phyloP scores from a whole-genome alignment of 179 eudicot genomes.

The Amaranthus tricolor region DNA sequence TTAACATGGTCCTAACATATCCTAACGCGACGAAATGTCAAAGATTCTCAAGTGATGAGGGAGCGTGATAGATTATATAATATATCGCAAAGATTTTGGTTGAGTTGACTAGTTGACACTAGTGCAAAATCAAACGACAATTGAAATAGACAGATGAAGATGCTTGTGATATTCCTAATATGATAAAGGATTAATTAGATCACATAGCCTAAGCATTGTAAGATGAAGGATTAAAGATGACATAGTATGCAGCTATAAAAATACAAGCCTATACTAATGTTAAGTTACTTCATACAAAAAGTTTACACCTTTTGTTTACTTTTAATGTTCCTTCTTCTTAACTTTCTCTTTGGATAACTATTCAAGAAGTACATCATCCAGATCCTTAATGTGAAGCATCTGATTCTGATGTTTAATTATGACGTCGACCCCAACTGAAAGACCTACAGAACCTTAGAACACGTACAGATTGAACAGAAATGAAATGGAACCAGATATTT shows the following conservation, averaged over 20 bases:
- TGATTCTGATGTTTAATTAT: background rate
- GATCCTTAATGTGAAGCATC: conserved; percentile 15
- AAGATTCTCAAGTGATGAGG: background rate
- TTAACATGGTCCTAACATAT: no score
- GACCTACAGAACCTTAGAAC: background rate
- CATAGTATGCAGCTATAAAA: background rate
- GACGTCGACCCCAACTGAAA: background rate
- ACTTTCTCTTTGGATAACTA: background rate
- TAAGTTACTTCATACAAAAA: background rate
- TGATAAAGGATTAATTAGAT: background rate
- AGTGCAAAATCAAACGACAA: background rate
- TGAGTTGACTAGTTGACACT: no score
- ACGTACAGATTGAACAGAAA: background rate
- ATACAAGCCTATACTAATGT: background rate
- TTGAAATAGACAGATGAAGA: background rate
- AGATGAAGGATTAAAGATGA: background rate
- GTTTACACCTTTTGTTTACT: background rate
- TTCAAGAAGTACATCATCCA: background rate
- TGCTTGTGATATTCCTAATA: background rate
- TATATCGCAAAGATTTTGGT: background rate
- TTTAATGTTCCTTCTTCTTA: background rate
- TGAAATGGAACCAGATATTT: background rate
- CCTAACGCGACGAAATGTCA: no score
- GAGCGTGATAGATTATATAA: background rate
- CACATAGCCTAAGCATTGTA: background rate